Conservation (phyloP, 2,329 filamentous ascomycete genomes). For the Trichophyton mentagrophytes region DNA sequence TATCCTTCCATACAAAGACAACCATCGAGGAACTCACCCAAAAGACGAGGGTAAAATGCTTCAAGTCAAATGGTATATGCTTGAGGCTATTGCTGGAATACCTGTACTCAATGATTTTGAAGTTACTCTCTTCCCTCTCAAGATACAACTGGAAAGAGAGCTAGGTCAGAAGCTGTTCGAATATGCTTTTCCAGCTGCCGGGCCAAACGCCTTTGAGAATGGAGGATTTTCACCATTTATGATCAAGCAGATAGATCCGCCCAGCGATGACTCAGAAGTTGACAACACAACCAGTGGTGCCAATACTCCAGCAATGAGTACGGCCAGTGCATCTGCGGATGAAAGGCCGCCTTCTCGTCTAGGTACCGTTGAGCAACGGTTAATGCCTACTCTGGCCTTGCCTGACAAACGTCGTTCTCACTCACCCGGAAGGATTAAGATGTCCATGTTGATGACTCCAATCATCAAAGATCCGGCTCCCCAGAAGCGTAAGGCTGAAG, state of each 20-base stretch:
- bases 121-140: constrained; percentile 82
- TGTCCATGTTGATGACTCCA: background rate
- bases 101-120: constrained; percentile 96
- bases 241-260: constrained; percentile 41
- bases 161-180: constrained; percentile 88
- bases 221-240: constrained; percentile 40
- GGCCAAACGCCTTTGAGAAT: constrained; percentile 40
- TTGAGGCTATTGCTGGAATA: constrained; percentile 94
- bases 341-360: constrained; percentile 50
- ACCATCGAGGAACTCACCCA: constrained; percentile 41
- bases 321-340: constrained; percentile 27
- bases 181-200: constrained; percentile 87
- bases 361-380: constrained; percentile 65
- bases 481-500: constrained; percentile 15
- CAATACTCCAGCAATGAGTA: constrained; percentile 28
- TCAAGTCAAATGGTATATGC: constrained; percentile 91
- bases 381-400: constrained; percentile 65
- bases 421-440: constrained; percentile 16
- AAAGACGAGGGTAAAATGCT: constrained; percentile 68
- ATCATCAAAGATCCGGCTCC: constrained; percentile 9
- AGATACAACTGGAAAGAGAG: constrained; percentile 84
- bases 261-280: constrained; percentile 34
- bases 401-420: constrained; percentile 30
- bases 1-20: constrained; percentile 75
- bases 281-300: constrained; percentile 29